Base-by-base conservation (phyloP, 768 basidiomycete genomes). In the Cystobasidiopsis lactophilus region DNA sequence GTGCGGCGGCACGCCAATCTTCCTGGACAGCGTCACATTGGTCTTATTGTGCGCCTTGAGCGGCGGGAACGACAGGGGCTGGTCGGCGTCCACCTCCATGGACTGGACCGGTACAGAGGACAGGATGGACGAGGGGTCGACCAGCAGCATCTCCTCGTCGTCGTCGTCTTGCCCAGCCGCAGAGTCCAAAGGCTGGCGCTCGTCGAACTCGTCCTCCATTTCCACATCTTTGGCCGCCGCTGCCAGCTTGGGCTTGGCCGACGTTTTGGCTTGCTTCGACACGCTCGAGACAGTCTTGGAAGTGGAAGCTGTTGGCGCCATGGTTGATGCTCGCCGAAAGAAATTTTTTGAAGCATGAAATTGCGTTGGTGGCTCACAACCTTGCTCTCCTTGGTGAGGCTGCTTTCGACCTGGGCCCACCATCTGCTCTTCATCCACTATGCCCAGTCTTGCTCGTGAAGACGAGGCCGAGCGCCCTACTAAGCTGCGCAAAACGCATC, bases 1-100 rank as follows among this genome's bases (percentile, higher is more conserved):
- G 66, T 98, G 93, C 9, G 86, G 86, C 13, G 93, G 93, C 66
- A 98, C 82, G 11, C 84, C 72, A 62, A 98, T 77, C 50, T 85
- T 75, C 64, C 91, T 72, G n/a, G 74, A 77, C 68, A 96, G 91
- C 3, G 82, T 59, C 16, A 56, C n/a, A 0, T 55, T 53, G 26
- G 51, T 24, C 52, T 40, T 53, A 48, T 27, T 50, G 37, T 57
- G 52, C 21, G 52, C 46, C 18, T 35, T 50, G 35, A 58, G 47
- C 50, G 62, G 44, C 13, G 54, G 39, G 52, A 60, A 53, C 38
- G 47, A 0, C 16, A 43, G 40, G 33, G 43, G 38, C 82, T 79
- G 29, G 74, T 77, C 40, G 45, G 69, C 68, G n/a, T 72, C 68
- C 0, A 52, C 49, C 21, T 45, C 40, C 19, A 44, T 54, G 21